A percentile compares a stretch with the other conserved stretches of the same genome.
phyloP scores from a whole-genome alignment of 371 early-diverging fungal genomes.

The Nosema muscidifuracis region DNA sequence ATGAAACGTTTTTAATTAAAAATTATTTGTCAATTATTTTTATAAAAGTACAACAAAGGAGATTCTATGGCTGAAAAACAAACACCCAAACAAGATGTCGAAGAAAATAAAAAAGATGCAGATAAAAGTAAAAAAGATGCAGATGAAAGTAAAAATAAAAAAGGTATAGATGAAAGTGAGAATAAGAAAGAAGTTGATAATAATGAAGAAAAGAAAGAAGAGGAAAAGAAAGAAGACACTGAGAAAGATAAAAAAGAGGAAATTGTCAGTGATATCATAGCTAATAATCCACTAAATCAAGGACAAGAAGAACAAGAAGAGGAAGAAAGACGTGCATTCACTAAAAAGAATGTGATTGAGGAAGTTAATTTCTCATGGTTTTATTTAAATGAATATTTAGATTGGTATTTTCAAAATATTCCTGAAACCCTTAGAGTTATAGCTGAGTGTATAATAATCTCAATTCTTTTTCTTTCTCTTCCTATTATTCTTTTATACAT shows the following conservation, averaged over 20 bases:
- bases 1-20: not conserved
- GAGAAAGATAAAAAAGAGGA: conserved; percentile 8
- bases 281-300: conserved; percentile 25
- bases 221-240: conserved; percentile 16
- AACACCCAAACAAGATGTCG: no score
- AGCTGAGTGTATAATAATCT: conserved; percentile 45
- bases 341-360: conserved; percentile 28
- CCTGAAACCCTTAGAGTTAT: conserved; percentile 11
- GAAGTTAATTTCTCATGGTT: conserved; percentile 32
- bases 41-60: not conserved
- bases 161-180: not conserved
- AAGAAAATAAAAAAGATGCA: conserved; percentile 1
- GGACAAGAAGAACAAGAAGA: conserved; percentile 14
- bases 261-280: conserved; percentile 42
- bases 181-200: conserved; percentile 31
- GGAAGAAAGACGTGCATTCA: conserved; percentile 11
- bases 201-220: conserved; percentile 28
- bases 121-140: conserved; percentile 27
- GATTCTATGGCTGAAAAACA: no score
- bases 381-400: conserved; percentile 45
- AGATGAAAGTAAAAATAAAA: conserved; percentile 35
- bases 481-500: conserved; percentile 33
- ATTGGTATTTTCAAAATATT: conserved; percentile 15
- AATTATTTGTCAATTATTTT: not conserved
- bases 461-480: conserved; percentile 42